These are phyloP conservation scores for Capsicum pubescens DNA, from an alignment of 257 asterid species.

Conservation along the genomic window DNA sequence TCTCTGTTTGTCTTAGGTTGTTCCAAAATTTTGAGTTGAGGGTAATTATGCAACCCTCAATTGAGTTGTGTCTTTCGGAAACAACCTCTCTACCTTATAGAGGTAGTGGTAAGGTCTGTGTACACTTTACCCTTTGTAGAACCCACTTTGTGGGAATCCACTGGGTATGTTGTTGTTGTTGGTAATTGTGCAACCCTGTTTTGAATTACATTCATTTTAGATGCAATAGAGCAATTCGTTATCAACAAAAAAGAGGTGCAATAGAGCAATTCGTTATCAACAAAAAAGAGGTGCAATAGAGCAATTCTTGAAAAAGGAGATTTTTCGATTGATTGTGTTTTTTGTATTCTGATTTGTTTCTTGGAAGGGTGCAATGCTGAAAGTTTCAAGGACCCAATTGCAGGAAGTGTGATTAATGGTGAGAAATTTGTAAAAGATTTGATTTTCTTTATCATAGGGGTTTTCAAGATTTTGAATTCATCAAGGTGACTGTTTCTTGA, in stretches of 20 bases:
- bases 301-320: neutral
- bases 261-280: too few relatives aligned
- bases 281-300: neutral
- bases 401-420: constrained; percentile 39
- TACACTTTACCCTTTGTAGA: too few relatives aligned
- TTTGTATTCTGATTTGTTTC: constrained; percentile 19
- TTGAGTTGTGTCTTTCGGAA: too few relatives aligned
- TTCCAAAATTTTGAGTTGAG: too few relatives aligned
- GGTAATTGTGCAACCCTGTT: constrained; percentile 45
- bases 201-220: neutral
- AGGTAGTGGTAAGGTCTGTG: too few relatives aligned
- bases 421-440: constrained; percentile 32
- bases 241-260: too few relatives aligned
- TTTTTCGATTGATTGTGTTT: neutral
- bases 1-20: too few relatives aligned
- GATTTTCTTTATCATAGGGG: neutral
- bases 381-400: constrained; percentile 24
- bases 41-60: too few relatives aligned
- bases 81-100: too few relatives aligned
- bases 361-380: constrained; percentile 25
- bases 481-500: constrained; percentile 9
- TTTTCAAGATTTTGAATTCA: constrained; percentile 25
- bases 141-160: too few relatives aligned
- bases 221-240: neutral
- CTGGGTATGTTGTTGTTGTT: too few relatives aligned